Evolutionary conservation across 2,329 filamentous ascomycete species (phyloP), one percentile per base, ranked within the genome.

Genomic region (Lasiodiplodia theobromae): DNA sequence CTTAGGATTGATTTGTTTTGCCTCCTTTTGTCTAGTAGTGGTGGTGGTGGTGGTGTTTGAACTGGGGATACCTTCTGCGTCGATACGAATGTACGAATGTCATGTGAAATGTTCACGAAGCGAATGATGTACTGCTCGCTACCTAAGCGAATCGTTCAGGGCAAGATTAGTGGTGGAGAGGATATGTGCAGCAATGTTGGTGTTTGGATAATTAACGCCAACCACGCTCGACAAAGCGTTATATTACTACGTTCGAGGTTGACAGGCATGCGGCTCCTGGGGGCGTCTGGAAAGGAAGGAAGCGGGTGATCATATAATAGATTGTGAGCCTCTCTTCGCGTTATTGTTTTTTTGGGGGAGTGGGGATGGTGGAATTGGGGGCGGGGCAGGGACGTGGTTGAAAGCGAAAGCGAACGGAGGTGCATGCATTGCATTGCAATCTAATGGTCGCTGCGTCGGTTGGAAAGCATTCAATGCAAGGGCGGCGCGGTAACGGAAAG

Each of bases 211-310:
- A 34, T 18, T 18, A 7, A 28, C 28, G 1, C 28, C 28, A 28
- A 6, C 28, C 28, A 28, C 28, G 28, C 14, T 44, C 40, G 40
- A 18, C 40, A 44, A 44, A 18, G 16, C 44, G 44, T 62, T 47
- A 49, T 34, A 64, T 64, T 64, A 28, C 60, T 64, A 52, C 60
- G 60, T 64, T 52, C 44, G 28, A 64, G n/a, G 28, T 64, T 64
- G 60, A 38, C 60, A 64, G 44, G 60, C 60, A 64, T 64, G 44
- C 1, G 2, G 21, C 16, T 28, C 52, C 52, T 28, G 31, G 28
- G 14, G 5, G 14, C 25, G 28, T 18, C 16, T 11, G 21, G 12
- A 23, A 53, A 28, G 6, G 51, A 12, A 53, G 52, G 5, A 16
- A 10, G 25, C 28, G 23, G 52, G 34, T n/a, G 54, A 21, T 34